A percentile compares a stretch with the other conserved stretches of the same genome.
phyloP scores from a whole-genome alignment of 768 basidiomycete genomes.

The Russula compacta region DNA sequence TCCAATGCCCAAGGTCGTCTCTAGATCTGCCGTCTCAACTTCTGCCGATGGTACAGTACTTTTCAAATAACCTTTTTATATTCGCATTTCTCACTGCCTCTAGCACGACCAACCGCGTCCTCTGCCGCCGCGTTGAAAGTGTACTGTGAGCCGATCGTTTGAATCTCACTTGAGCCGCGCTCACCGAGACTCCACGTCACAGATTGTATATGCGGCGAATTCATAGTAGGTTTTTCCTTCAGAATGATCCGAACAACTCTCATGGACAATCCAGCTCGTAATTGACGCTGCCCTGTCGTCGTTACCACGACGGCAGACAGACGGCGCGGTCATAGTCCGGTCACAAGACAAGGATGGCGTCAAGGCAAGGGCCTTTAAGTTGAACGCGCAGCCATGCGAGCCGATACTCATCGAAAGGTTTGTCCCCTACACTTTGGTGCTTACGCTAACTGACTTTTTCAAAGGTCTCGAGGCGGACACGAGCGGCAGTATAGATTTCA shows the following conservation, averaged over 20 bases:
- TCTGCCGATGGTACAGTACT: slow-evolving; percentile 65
- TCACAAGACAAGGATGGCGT: slow-evolving; percentile 50
- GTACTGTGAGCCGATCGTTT: slow-evolving; percentile 49
- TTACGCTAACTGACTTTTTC: slow-evolving; percentile 22
- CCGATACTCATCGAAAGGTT: slow-evolving; percentile 75
- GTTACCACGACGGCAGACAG: slow-evolving; percentile 65
- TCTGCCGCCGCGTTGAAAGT: slow-evolving; percentile 70
- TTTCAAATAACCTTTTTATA: neutral
- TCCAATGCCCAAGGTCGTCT: slow-evolving; percentile 85
- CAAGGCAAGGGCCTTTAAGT: slow-evolving; percentile 72
- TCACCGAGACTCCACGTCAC: slow-evolving; percentile 11
- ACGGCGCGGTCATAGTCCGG: slow-evolving; percentile 73
- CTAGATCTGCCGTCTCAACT: slow-evolving; percentile 79
- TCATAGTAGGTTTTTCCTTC: slow-evolving; percentile 45
- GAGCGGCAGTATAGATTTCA: slow-evolving; percentile 68
- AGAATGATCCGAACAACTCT: neutral
- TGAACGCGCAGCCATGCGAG: slow-evolving; percentile 64
- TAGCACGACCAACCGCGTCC: slow-evolving; percentile 73
- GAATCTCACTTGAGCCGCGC: slow-evolving; percentile 1
- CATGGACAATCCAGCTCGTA: slow-evolving; percentile 48
- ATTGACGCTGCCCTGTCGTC: slow-evolving; percentile 65
- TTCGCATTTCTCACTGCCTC: slow-evolving; percentile 4
- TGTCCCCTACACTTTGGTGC: slow-evolving; percentile 11
- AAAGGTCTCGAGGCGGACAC: slow-evolving; percentile 49
- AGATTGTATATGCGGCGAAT: slow-evolving; percentile 88